Percentiles rank a stretch among this genome's conserved stretches.
phyloP scores from a whole-genome alignment of 2,329 filamentous ascomycete genomes.

The Trichoderma sp. region DNA sequence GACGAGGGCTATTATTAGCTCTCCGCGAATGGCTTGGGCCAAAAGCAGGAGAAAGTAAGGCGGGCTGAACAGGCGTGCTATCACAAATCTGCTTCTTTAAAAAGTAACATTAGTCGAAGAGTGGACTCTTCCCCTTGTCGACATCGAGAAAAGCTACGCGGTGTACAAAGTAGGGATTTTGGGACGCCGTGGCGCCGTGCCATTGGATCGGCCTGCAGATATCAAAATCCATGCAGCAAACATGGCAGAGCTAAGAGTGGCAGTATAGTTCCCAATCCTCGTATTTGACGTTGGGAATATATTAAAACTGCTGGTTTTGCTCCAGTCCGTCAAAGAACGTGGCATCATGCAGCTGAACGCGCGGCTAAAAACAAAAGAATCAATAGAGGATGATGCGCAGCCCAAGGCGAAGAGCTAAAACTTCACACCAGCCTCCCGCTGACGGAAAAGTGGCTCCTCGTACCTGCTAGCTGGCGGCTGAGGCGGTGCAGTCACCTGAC shows the following conservation, averaged over 20 bases:
- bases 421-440: slow-evolving; percentile 13
- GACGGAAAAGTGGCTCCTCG: slow-evolving; percentile 20
- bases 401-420: slow-evolving; percentile 1
- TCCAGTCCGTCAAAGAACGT: neutral
- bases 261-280: no score
- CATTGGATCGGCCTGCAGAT: slow-evolving; percentile 22
- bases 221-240: neutral
- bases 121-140: slow-evolving; percentile 13
- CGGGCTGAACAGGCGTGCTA: neutral
- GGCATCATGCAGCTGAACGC: neutral
- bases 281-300: no score
- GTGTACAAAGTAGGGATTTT: slow-evolving; percentile 1
- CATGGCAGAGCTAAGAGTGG: neutral
- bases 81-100: neutral
- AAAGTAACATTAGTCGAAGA: neutral
- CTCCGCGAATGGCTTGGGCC: neutral
- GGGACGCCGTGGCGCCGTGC: slow-evolving; percentile 20
- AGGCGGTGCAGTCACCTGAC: slow-evolving; percentile 30
- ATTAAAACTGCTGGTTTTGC: no score
- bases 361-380: neutral
- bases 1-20: slow-evolving; percentile 2
- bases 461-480: slow-evolving; percentile 8
- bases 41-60: neutral
- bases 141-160: slow-evolving; percentile 1
- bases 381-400: slow-evolving; percentile 9